These are phyloP conservation scores for Escovopsis sp. DNA, from an alignment of 2,329 filamentous ascomycete genomes.

Conservation along the genomic window DNA sequence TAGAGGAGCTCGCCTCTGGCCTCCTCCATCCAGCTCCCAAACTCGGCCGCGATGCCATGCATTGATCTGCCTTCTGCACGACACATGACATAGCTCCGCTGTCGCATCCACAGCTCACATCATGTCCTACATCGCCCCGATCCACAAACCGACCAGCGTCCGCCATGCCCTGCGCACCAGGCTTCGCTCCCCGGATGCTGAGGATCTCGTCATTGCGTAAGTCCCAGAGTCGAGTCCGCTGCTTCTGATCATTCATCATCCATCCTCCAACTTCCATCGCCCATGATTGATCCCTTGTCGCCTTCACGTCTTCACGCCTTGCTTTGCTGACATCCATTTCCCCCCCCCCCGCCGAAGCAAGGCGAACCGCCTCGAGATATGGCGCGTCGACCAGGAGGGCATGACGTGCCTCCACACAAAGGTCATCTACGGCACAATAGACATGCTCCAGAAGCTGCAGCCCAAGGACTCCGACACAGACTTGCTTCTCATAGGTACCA, in stretches of 20 bases:
- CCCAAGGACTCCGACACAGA: conserved; percentile 63
- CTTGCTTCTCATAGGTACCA: conserved; percentile 83
- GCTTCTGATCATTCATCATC: not conserved
- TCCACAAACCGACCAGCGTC: conserved; percentile 83
- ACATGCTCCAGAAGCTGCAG: conserved; percentile 67
- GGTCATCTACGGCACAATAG: conserved; percentile 70
- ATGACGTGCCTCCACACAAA: conserved; percentile 53
- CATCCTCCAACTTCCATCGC: conserved; percentile 5
- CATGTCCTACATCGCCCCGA: conserved; percentile 92
- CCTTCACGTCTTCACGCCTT: not conserved
- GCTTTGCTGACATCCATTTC: conserved; percentile 13
- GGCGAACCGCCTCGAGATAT: conserved; percentile 76
- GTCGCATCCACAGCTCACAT: not conserved
- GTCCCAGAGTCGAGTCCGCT: conserved; percentile 16
- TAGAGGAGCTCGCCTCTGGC: too few species aligned
- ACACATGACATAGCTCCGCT: not conserved
- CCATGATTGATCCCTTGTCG: not conserved
- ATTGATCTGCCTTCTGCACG: too few species aligned
- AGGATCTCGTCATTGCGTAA: conserved; percentile 80
- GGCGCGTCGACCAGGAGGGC: conserved; percentile 50
- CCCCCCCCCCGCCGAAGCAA: conserved; percentile 37
- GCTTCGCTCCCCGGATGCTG: conserved; percentile 58
- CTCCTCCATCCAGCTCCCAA: too few species aligned
- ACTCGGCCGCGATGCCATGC: too few species aligned
- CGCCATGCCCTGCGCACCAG: conserved; percentile 73